phyloP scores from a whole-genome alignment of 148 eudicot genomes.

The Dysphania ambrosioides region DNA sequence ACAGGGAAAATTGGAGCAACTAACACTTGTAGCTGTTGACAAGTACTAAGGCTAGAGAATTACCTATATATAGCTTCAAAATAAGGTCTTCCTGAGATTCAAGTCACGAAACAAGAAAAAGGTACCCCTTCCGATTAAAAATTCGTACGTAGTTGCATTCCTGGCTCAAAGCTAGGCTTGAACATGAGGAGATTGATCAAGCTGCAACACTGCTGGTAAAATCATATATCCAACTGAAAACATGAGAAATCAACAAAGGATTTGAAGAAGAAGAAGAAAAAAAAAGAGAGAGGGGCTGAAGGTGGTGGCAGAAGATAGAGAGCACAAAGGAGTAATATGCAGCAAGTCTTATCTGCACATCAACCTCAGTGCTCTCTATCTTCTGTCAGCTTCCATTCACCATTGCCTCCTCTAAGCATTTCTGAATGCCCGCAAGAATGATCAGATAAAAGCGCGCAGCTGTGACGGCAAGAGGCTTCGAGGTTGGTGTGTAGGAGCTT shows the following conservation, averaged over 20 bases:
- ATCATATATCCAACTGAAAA: no score
- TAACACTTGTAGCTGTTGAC: no score
- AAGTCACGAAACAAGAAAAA: no score
- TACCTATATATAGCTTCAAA: no score
- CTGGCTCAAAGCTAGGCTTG: no score
- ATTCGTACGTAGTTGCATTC: no score
- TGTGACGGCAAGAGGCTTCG: no score
- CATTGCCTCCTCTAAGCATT: slow-evolving; percentile 25
- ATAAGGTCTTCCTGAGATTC: no score
- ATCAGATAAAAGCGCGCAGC: no score
- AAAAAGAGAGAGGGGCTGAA: slow-evolving; percentile 24
- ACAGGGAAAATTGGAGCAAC: background rate
- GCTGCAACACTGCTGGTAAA: no score
- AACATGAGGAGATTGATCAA: no score
- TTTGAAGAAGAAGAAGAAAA: background rate
- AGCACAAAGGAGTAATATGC: slow-evolving; percentile 40
- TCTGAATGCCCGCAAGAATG: background rate
- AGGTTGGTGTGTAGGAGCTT: background rate
- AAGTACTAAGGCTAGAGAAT: background rate
- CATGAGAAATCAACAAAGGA: background rate
- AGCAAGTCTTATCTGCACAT: slow-evolving; percentile 18
- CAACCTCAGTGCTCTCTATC: slow-evolving; percentile 46
- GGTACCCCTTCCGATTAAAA: no score
- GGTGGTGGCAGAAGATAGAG: slow-evolving; percentile 43
- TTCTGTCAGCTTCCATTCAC: slow-evolving; percentile 40